Evolutionary conservation across 2,329 filamentous ascomycete genomes (phyloP), one percentile per base, ranked within the genome.

Genomic region (Fusarium sp.): DNA sequence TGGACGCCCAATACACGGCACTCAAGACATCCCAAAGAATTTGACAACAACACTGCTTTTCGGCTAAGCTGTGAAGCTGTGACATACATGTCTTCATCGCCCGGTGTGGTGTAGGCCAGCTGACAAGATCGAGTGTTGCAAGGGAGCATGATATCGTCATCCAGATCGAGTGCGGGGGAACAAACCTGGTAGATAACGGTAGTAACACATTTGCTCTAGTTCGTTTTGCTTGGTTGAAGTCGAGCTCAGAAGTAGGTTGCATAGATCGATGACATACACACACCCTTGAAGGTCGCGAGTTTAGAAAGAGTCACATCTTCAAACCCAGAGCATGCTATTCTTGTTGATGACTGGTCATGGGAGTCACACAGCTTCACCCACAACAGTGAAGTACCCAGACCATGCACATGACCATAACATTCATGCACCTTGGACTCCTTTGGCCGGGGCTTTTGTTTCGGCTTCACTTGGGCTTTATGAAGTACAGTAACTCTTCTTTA

Each of bases 41-140:
- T 37, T 25, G 12, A 43, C 23, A 40, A 53, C 14, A 49, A 50
- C 57, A 49, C 43, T 51, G n/a, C 54, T 32, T 51, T 47, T 67
- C 64, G 46, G 50, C 49, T 72, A 72, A 42, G 37, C 23, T 51
- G 62, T 65, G 62, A 69, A 55, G 62, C 65, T 18, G n/a, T 46
- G 11, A 27, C 25, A 23, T 28, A 32, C 13, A 25, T 55, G 14
- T 23, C 48, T 50, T 59, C 32, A 43, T 37, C 46, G 20, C 18
- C 18, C 57, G 30, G 18, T 46, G 37, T 50, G 49, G 37, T 63
- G 30, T 51, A 70, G 37, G 27, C 37, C 58, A 59, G 40, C 41
- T 63, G 46, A 47, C 30, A 27, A 42, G 25, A 37, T 55, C 48
- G 37, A 41, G 32, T 48, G 55, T 47, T 41, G 25, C 23, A 53